phyloP scores from a whole-genome alignment of 805 yeast genomes.

The Nakazawaea siamensis region DNA sequence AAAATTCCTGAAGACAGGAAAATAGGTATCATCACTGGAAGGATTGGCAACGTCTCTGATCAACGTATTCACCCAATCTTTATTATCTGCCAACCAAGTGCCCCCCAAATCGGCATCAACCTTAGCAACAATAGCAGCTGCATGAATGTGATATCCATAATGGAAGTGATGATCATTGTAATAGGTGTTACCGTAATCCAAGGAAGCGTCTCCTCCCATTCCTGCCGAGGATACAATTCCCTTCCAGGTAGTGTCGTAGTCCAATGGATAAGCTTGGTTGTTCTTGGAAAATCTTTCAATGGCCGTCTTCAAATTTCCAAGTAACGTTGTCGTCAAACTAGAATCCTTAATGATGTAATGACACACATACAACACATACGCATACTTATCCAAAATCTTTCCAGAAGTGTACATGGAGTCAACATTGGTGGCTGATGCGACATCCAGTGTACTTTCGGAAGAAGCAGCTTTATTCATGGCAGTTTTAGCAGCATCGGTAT shows the following conservation, averaged over 20 bases:
- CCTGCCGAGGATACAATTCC: slow-evolving; percentile 71
- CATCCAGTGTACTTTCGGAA: slow-evolving; percentile 32
- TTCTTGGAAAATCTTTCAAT: slow-evolving; percentile 62
- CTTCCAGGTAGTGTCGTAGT: slow-evolving; percentile 72
- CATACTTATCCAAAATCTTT: slow-evolving; percentile 82
- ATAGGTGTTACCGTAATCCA: slow-evolving; percentile 64
- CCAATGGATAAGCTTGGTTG: slow-evolving; percentile 62
- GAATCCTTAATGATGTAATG: slow-evolving; percentile 56
- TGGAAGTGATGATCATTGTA: slow-evolving; percentile 88
- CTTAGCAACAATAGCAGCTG: slow-evolving; percentile 72
- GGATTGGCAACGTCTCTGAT: slow-evolving; percentile 68
- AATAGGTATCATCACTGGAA: slow-evolving; percentile 36
- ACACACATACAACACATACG: slow-evolving; percentile 71
- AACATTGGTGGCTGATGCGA: slow-evolving; percentile 32
- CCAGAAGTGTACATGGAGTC: slow-evolving; percentile 73
- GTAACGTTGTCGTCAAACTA: slow-evolving; percentile 37
- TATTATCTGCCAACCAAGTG: slow-evolving; percentile 37
- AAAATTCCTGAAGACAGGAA: slow-evolving; percentile 59
- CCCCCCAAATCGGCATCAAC: slow-evolving; percentile 49
- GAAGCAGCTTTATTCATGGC: slow-evolving; percentile 25
- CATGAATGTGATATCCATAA: slow-evolving; percentile 75
- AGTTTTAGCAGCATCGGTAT: slow-evolving; percentile 13
- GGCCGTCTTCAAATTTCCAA: slow-evolving; percentile 58
- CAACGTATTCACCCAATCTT: slow-evolving; percentile 51
- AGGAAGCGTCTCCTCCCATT: slow-evolving; percentile 25